phyloP scores from a whole-genome alignment of 2,329 filamentous ascomycete species.

The Colletotrichum chrysophilum region DNA sequence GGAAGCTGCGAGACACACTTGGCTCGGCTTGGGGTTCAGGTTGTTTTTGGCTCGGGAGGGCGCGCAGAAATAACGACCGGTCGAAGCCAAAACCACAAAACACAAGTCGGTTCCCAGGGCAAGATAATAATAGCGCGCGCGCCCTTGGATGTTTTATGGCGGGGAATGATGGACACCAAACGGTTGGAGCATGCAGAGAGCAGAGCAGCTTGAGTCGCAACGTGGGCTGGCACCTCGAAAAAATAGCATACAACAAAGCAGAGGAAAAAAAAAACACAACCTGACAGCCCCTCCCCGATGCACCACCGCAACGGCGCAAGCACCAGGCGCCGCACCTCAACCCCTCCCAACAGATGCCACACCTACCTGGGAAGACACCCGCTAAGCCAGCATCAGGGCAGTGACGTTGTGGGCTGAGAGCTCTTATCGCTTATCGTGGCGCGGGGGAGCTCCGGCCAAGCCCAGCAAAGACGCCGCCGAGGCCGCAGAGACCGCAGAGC shows the following conservation, averaged over 20 bases:
- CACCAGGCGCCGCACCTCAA: neutral
- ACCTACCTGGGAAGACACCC: neutral
- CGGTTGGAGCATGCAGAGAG: neutral
- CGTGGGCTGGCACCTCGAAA: neutral
- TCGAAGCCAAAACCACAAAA: neutral
- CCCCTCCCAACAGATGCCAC: constrained; percentile 10
- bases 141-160: constrained; percentile 3
- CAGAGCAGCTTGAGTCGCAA: neutral
- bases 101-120: neutral
- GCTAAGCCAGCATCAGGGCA: neutral
- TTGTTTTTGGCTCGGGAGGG: neutral
- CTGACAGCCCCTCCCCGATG: neutral
- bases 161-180: neutral
- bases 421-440: constrained; percentile 22
- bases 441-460: constrained; percentile 20
- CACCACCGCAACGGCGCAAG: neutral
- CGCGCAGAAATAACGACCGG: neutral
- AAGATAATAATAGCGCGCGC: constrained; percentile 15
- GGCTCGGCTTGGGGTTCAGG: neutral
- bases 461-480: neutral
- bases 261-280: neutral
- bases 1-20: constrained; percentile 21
- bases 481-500: neutral
- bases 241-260: neutral
- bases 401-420: constrained; percentile 17